phyloP scores from a whole-genome alignment of 306 rosid genomes.

The Casuarina equisetifolia region DNA sequence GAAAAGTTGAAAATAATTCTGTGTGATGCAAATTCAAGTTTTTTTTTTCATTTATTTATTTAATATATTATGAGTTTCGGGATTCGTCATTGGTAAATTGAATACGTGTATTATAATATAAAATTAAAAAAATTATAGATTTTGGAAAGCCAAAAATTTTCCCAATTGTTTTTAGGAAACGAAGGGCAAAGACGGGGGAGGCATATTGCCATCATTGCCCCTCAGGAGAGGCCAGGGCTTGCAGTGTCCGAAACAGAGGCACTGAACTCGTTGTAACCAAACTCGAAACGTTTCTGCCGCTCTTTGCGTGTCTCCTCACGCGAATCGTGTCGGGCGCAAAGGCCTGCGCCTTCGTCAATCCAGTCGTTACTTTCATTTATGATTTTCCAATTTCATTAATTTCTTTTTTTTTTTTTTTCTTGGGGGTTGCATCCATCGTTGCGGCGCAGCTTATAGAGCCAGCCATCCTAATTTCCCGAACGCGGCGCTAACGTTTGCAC shows the following conservation, averaged over 20 bases:
- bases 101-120: too few species aligned
- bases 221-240: not conserved
- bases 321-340: constrained; percentile 14
- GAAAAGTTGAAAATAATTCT: too few species aligned
- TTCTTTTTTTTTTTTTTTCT: not conserved
- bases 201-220: too few species aligned
- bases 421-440: constrained; percentile 17
- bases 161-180: too few species aligned
- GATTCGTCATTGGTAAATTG: too few species aligned
- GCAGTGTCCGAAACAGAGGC: not conserved
- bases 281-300: not conserved
- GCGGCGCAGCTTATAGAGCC: constrained; percentile 51
- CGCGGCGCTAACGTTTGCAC: constrained; percentile 56
- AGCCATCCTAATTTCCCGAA: constrained; percentile 30
- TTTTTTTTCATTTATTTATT: too few species aligned
- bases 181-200: too few species aligned
- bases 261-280: too few species aligned
- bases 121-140: too few species aligned
- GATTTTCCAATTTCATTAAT: not conserved
- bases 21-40: too few species aligned
- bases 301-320: not conserved
- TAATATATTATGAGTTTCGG: too few species aligned
- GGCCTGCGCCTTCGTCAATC: not conserved
- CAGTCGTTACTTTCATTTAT: not conserved
- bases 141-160: too few species aligned